Evolutionary conservation across 31 red algal genomes (phyloP), one percentile per base, ranked within the genome.

Genomic region (Odonthalia washingtoniensis): DNA sequence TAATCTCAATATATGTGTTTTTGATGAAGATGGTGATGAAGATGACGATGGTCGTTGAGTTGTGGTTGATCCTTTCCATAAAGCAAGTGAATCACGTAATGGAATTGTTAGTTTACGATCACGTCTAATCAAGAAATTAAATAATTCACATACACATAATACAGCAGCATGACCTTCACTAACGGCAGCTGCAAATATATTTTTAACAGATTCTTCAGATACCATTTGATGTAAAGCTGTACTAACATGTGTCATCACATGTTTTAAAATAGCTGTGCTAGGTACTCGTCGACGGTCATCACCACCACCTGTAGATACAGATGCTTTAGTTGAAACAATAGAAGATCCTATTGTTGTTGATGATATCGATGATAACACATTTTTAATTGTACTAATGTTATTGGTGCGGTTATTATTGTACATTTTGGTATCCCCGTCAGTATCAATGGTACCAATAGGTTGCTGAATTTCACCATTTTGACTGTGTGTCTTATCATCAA

Each of bases 51-150:
- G 64, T 0, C 65, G 36, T 5, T 32, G 37, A 17, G 65, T 49
- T 6, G 76, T 70, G 40, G n/a, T 79, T 21, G 86, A 65, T 36
- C 86, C 62, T 33, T 80, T 69, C 91, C 91, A 93, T 57, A 86
- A 93, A 3, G 91, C 91, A 30, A 93, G 70, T 43, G 79, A 78
- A 24, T 81, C 87, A 42, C 87, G 83, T 30, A 93, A 88, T 39
- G 70, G 40, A 31, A 78, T 84, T 43, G 52, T 78, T 36, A 93
- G 62, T 34, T 66, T 83, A n/a, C n/a, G n/a, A n/a, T n/a, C n/a
- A n/a, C n/a, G n/a, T n/a, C n/a, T n/a, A n/a, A n/a, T n/a, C n/a
- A n/a, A n/a, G n/a, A n/a, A n/a, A n/a, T n/a, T n/a, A n/a, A n/a
- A n/a, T n/a, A n/a, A n/a, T n/a, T n/a, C n/a, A 61, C 84, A 93